phyloP scores from a whole-genome alignment of 768 basidiomycete genomes.

The Lactarius evosmus region DNA sequence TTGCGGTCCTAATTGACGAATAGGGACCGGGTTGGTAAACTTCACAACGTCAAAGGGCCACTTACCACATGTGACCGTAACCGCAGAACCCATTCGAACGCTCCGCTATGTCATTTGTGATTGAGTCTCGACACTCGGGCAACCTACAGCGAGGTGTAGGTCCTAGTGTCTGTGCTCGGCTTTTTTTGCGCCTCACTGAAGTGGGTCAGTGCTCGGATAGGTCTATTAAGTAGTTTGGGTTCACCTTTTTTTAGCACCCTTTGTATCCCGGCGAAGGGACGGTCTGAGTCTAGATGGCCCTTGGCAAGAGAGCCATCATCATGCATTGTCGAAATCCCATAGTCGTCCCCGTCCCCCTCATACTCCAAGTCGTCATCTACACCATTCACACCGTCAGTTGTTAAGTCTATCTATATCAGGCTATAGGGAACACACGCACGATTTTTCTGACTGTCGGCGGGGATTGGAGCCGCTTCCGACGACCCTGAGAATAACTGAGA shows the following conservation, averaged over 20 bases:
- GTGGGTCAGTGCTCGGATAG: not conserved
- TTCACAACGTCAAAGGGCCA: not conserved
- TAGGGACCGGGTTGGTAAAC: not conserved
- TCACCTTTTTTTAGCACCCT: too few species aligned
- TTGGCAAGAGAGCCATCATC: not conserved
- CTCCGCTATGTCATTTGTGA: not conserved
- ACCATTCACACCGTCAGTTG: not conserved
- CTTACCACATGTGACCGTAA: not conserved
- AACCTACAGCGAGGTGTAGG: not conserved
- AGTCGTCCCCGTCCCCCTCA: not conserved
- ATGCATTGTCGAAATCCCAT: not conserved
- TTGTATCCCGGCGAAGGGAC: too few species aligned
- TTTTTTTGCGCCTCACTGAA: not conserved
- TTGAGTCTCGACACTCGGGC: fast-evolving
- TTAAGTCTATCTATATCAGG: not conserved
- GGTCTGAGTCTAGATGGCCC: not conserved
- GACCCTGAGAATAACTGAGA: not conserved
- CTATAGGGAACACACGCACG: not conserved
- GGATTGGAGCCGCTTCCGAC: not conserved
- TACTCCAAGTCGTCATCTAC: not conserved
- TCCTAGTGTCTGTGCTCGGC: not conserved
- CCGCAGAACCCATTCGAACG: constrained; percentile 13
- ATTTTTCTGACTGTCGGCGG: not conserved
- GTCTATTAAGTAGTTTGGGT: too few species aligned
- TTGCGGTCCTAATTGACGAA: not conserved